Evolutionary conservation across 352 stramenopile species (phyloP).

Genomic region (Phytophthora cactorum): DNA sequence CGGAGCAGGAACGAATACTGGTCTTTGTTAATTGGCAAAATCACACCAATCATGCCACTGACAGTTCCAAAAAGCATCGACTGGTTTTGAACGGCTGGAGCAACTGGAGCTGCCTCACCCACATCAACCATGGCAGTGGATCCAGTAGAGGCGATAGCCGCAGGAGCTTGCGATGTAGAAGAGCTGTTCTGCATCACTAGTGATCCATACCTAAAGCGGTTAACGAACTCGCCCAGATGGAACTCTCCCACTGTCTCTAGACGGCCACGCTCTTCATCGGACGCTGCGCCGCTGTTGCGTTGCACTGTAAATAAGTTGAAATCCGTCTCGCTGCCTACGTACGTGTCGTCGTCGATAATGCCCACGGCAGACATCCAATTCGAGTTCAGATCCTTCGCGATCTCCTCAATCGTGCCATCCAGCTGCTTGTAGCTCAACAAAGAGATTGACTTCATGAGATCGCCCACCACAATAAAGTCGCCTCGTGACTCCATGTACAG

Average conservation of each 20-base stretch:
- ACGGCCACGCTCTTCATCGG: constrained; percentile 93
- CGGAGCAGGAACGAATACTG: constrained; percentile 93
- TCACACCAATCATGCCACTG: constrained; percentile 95
- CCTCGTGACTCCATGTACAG: constrained; percentile 95
- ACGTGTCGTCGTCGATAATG: constrained; percentile 95
- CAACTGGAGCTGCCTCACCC: constrained; percentile 16
- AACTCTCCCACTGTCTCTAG: constrained; percentile 95
- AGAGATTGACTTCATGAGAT: constrained; percentile 98
- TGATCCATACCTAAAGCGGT: constrained; percentile 95
- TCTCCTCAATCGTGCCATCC: constrained; percentile 93
- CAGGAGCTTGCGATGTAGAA: constrained; percentile 10
- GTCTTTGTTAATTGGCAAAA: constrained; percentile 91
- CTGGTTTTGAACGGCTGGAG: constrained; percentile 22
- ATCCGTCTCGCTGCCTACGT: constrained; percentile 95
- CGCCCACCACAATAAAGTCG: constrained; percentile 96
- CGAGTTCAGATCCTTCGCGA: constrained; percentile 96
- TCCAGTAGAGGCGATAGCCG: neutral
- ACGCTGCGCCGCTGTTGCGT: constrained; percentile 91
- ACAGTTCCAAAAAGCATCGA: constrained; percentile 95
- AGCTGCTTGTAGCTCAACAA: constrained; percentile 95
- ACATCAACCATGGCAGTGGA: constrained; percentile 66
- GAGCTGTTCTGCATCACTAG: constrained; percentile 94
- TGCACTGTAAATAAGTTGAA: constrained; percentile 96
- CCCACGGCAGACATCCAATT: constrained; percentile 96
- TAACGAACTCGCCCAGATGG: constrained; percentile 96